phyloP scores from a whole-genome alignment of 345 rosid species.

The Brassica napus region DNA sequence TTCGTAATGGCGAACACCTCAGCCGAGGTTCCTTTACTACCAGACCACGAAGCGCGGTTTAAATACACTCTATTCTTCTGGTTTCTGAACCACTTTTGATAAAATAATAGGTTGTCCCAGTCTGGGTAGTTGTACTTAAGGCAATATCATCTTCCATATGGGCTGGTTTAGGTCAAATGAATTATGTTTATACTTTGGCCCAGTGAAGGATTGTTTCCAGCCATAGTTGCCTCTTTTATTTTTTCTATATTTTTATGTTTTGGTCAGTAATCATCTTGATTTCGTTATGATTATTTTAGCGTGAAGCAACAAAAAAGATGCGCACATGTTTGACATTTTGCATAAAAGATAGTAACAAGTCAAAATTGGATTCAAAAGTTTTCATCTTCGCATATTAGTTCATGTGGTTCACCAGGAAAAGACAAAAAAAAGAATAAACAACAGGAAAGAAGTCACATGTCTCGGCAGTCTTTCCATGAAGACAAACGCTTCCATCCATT shows the following conservation, averaged over 20 bases:
- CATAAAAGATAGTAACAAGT: slow-evolving; percentile 30
- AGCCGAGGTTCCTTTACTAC: too few species aligned
- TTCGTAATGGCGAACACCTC: too few species aligned
- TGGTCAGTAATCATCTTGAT: too few species aligned
- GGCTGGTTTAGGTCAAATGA: not conserved
- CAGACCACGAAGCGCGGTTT: too few species aligned
- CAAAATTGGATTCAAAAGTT: slow-evolving; percentile 23
- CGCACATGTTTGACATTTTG: slow-evolving; percentile 31
- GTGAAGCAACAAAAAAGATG: slow-evolving; percentile 7
- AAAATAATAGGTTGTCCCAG: too few species aligned
- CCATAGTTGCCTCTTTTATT: too few species aligned
- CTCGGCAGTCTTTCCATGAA: slow-evolving; percentile 11
- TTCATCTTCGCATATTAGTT: not conserved
- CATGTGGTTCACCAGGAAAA: slow-evolving; percentile 15
- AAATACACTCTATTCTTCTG: too few species aligned
- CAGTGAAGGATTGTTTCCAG: not conserved
- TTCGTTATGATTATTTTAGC: not conserved
- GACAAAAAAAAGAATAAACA: not conserved
- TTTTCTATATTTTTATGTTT: too few species aligned
- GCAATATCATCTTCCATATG: not conserved
- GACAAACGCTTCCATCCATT: not conserved
- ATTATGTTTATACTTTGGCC: slow-evolving; percentile 10
- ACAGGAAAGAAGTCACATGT: slow-evolving; percentile 32
- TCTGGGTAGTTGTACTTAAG: too few species aligned
- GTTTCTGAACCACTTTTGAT: too few species aligned